Evolutionary conservation across 2,329 filamentous ascomycete species (phyloP).

Genomic region (Claviceps spartinae): DNA sequence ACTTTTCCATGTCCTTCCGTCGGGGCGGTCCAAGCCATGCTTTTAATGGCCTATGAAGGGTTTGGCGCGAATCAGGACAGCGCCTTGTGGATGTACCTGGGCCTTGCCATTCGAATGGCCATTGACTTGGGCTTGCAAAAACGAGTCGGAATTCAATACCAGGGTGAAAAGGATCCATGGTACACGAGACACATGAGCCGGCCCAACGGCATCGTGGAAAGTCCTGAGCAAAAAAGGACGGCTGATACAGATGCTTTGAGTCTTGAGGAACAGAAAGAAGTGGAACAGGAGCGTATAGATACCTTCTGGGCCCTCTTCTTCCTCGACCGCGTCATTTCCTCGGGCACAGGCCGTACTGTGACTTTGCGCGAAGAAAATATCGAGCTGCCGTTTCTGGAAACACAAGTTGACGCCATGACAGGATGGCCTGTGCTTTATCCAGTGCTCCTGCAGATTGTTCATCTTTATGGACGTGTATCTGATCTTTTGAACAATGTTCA

Average conservation of each 20-base stretch:
- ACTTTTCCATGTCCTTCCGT: constrained; percentile 73
- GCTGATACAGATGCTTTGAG: constrained; percentile 26
- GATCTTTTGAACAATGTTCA: constrained; percentile 75
- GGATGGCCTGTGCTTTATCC: constrained; percentile 70
- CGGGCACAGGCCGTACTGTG: constrained; percentile 71
- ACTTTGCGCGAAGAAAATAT: constrained; percentile 77
- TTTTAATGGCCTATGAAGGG: constrained; percentile 77
- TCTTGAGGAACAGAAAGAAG: constrained; percentile 43
- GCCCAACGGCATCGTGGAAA: constrained; percentile 19
- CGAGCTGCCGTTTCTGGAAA: constrained; percentile 55
- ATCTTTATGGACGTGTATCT: constrained; percentile 72
- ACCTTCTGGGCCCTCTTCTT: constrained; percentile 88
- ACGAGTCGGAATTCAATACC: constrained; percentile 55
- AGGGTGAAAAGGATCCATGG: constrained; percentile 38
- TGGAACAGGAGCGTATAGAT: constrained; percentile 71
- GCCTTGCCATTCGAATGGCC: constrained; percentile 72
- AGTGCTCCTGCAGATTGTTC: constrained; percentile 68
- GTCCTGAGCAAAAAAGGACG: constrained; percentile 27
- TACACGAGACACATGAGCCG: constrained; percentile 31
- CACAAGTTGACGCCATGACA: constrained; percentile 37
- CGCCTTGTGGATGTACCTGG: constrained; percentile 86
- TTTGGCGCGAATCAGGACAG: constrained; percentile 84
- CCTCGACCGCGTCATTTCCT: constrained; percentile 75
- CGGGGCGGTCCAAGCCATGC: constrained; percentile 68
- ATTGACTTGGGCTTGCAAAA: constrained; percentile 73